phyloP scores from a whole-genome alignment of 257 asterid species.

The Nicotiana paniculata region DNA sequence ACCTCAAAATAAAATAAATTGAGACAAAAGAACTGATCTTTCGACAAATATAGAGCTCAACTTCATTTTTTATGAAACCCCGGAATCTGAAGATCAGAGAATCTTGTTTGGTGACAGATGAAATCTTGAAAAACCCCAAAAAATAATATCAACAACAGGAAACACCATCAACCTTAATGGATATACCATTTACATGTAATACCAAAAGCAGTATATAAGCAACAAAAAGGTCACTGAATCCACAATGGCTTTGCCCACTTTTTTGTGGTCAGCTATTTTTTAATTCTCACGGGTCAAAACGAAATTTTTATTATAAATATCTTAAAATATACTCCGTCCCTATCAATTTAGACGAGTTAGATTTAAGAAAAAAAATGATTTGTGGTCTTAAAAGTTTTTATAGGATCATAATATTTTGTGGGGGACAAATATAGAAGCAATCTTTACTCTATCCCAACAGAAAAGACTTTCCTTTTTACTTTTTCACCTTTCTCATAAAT shows the following conservation, averaged over 20 bases:
- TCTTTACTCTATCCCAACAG: too few relatives aligned
- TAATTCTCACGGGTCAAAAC: too few relatives aligned
- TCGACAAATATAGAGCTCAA: neutral
- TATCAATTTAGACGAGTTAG: too few relatives aligned
- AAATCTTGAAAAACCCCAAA: constrained; percentile 6
- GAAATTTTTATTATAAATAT: too few relatives aligned
- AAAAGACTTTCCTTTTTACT: too few relatives aligned
- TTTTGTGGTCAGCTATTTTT: neutral
- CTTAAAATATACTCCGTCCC: too few relatives aligned
- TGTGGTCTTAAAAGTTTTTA: too few relatives aligned
- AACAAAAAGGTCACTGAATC: constrained; percentile 18
- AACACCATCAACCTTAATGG: neutral
- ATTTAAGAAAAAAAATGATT: too few relatives aligned
- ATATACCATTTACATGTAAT: neutral
- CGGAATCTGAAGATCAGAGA: constrained; percentile 15
- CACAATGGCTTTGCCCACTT: neutral
- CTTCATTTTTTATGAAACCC: constrained; percentile 11
- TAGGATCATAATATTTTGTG: too few relatives aligned
- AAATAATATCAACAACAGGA: neutral
- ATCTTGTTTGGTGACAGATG: neutral
- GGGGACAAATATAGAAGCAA: too few relatives aligned
- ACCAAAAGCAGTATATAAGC: neutral
- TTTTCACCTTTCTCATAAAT: too few relatives aligned
- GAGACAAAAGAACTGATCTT: constrained; percentile 16
- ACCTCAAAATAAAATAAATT: constrained; percentile 7